Conservation (phyloP, 2,329 filamentous ascomycete species). For the Coniochaeta pulveracea region DNA sequence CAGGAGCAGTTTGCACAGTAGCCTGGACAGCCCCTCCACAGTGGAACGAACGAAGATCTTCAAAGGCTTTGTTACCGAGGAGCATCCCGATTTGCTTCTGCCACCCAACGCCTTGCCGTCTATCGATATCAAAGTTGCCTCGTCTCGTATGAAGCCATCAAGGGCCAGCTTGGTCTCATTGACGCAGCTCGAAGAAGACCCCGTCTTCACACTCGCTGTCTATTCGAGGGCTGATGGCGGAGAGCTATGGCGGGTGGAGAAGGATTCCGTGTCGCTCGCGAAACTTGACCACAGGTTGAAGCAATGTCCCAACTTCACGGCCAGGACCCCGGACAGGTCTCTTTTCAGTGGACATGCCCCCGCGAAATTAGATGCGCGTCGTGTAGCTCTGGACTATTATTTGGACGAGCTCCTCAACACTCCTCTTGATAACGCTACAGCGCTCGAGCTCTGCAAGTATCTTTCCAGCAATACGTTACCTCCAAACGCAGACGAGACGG, state of each 20-base stretch:
- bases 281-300: constrained; percentile 74
- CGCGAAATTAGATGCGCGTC: constrained; percentile 81
- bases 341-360: constrained; percentile 90
- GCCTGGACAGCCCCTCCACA: constrained; percentile 22
- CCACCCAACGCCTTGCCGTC: constrained; percentile 82
- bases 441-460: constrained; percentile 76
- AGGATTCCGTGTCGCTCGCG: constrained; percentile 72
- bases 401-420: constrained; percentile 79
- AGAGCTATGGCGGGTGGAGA: constrained; percentile 91
- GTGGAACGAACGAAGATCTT: constrained; percentile 46
- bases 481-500: constrained; percentile 47
- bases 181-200: constrained; percentile 77
- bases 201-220: constrained; percentile 84
- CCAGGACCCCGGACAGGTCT: constrained; percentile 69
- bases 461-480: constrained; percentile 58
- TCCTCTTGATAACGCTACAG: constrained; percentile 64
- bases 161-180: constrained; percentile 72
- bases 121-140: constrained; percentile 78
- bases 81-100: constrained; percentile 76
- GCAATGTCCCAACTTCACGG: constrained; percentile 58
- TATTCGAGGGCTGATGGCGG: constrained; percentile 63
- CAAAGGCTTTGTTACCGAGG: constrained; percentile 69
- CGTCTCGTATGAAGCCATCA: constrained; percentile 89
- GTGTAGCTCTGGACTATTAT: constrained; percentile 71
- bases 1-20: constrained; percentile 20